Evolutionary conservation across 164 flowering plant genomes (phyloP).

Genomic region (Tetrastigma voinierianum): DNA sequence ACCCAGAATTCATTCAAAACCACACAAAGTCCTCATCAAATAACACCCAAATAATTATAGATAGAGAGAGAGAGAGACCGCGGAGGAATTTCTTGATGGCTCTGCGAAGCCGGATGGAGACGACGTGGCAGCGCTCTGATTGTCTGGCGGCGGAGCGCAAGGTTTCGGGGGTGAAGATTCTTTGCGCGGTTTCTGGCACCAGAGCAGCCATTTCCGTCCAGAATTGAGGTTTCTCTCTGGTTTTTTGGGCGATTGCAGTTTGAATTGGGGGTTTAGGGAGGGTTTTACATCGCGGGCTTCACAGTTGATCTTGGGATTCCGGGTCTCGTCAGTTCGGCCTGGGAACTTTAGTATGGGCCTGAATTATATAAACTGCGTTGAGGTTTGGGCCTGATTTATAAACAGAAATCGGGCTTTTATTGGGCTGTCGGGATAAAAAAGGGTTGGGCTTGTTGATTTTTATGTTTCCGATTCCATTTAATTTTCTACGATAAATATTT

Average conservation of each 20-base stretch:
- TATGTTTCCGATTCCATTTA: no score
- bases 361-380: no score
- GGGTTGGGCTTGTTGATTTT: no score
- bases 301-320: no score
- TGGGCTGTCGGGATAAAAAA: no score
- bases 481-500: no score
- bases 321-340: no score
- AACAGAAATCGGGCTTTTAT: no score
- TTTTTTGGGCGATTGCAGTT: not conserved
- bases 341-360: no score
- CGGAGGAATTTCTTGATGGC: conserved; percentile 73
- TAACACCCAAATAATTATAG: not conserved
- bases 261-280: no score
- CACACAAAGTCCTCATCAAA: not conserved
- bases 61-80: conserved; percentile 38
- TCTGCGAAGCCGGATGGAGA: conserved; percentile 80
- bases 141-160: conserved; percentile 78
- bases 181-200: conserved; percentile 53
- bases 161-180: conserved; percentile 64
- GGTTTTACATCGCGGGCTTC: no score
- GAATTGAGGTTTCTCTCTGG: conserved; percentile 6
- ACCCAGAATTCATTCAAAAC: not conserved
- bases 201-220: conserved; percentile 46
- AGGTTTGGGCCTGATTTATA: no score
- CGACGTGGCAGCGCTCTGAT: conserved; percentile 52